A percentile compares a stretch with the other conserved stretches of the same genome.
Evolutionary conservation across 2,329 filamentous ascomycete species (phyloP).

Genomic region (Gaeumannomyces tritici): DNA sequence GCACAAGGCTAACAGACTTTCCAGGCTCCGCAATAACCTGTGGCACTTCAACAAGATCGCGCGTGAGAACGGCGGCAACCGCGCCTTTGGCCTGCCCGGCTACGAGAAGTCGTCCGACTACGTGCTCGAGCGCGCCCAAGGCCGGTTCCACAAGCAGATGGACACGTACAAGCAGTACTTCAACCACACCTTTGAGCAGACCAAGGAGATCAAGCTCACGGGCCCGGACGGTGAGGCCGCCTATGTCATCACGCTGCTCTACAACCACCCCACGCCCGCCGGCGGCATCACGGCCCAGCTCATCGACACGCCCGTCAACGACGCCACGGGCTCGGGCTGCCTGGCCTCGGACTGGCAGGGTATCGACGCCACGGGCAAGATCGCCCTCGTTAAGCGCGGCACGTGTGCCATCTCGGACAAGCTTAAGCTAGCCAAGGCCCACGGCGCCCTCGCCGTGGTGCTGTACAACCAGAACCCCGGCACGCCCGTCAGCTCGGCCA

Average conservation of each 20-base stretch:
- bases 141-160: slow-evolving; percentile 28
- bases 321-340: slow-evolving; percentile 27
- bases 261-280: slow-evolving; percentile 34
- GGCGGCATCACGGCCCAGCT: slow-evolving; percentile 20
- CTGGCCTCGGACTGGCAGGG: slow-evolving; percentile 33
- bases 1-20: not conserved
- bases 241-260: slow-evolving; percentile 31
- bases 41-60: slow-evolving; percentile 44
- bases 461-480: slow-evolving; percentile 52
- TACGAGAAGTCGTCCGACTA: slow-evolving; percentile 50
- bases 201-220: slow-evolving; percentile 29
- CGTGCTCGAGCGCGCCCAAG: slow-evolving; percentile 34
- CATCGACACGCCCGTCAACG: slow-evolving; percentile 24
- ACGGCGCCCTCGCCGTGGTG: slow-evolving; percentile 35
- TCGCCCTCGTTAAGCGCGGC: slow-evolving; percentile 35
- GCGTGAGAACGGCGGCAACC: slow-evolving; percentile 44
- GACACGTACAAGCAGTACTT: slow-evolving; percentile 36
- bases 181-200: slow-evolving; percentile 33
- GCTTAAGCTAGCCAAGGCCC: slow-evolving; percentile 29
- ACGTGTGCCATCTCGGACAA: slow-evolving; percentile 31
- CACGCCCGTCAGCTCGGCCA: slow-evolving; percentile 28
- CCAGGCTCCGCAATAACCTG: slow-evolving; percentile 43
- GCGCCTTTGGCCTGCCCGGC: slow-evolving; percentile 49
- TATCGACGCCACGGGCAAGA: slow-evolving; percentile 31
- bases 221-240: slow-evolving; percentile 35